phyloP scores from a whole-genome alignment of 2,329 filamentous ascomycete species.

The Aureobasidium sp. region DNA sequence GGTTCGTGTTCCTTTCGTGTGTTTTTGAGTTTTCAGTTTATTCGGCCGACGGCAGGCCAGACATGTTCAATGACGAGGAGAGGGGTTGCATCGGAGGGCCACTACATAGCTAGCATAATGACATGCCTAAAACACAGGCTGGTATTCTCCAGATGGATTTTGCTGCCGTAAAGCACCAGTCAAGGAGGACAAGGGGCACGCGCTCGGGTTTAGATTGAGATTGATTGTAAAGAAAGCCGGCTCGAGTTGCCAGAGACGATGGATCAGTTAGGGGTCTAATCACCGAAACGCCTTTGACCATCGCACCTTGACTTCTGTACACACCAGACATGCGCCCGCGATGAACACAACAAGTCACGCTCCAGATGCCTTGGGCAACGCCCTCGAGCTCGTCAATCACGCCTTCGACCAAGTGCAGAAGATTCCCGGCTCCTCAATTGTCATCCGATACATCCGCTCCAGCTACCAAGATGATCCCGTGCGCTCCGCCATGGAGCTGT shows the following conservation, averaged over 20 bases:
- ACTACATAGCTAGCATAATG: slow-evolving; percentile 10
- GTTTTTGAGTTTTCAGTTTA: neutral
- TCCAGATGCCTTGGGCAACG: slow-evolving; percentile 15
- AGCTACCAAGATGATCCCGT: slow-evolving; percentile 97
- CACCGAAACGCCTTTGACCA: neutral
- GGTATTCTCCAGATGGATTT: neutral
- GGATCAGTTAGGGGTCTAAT: neutral
- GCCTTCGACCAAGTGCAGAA: slow-evolving; percentile 62
- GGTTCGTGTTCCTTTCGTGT: slow-evolving; percentile 11
- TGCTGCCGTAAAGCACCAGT: neutral
- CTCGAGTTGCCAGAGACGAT: neutral
- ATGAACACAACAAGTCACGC: slow-evolving; percentile 14
- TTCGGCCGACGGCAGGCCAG: neutral
- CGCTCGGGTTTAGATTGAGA: neutral
- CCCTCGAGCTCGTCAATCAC: slow-evolving; percentile 16
- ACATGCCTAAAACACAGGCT: slow-evolving; percentile 5
- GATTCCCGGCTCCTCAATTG: slow-evolving; percentile 86
- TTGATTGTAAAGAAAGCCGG: neutral
- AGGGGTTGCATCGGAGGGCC: neutral
- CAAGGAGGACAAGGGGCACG: neutral
- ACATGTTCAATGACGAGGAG: neutral
- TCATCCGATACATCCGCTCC: slow-evolving; percentile 90
- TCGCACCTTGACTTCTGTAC: neutral
- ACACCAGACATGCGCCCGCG: slow-evolving; percentile 3
- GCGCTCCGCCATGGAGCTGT: slow-evolving; percentile 84